Conservation (phyloP, 805 yeast species). For the Candida koratica region DNA sequence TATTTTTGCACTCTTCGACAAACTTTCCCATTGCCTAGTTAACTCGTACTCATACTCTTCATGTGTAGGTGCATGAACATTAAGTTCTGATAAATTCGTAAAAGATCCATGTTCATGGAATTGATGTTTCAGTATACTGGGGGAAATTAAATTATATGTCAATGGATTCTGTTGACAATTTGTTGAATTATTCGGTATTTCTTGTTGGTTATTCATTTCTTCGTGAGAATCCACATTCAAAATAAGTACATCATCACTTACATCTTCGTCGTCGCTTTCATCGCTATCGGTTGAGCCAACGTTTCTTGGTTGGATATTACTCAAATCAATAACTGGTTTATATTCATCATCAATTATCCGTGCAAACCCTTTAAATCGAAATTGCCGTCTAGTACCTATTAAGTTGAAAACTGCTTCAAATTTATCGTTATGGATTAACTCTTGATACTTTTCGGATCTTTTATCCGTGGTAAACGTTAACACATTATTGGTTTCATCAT, state of each 20-base stretch:
- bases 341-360: constrained; percentile 36
- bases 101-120: constrained; percentile 21
- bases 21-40: constrained; percentile 54
- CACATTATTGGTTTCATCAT: constrained; percentile 62
- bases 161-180: constrained; percentile 17
- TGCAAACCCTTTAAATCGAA: constrained; percentile 67
- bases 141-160: constrained; percentile 25
- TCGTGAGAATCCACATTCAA: constrained; percentile 1
- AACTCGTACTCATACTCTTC: constrained; percentile 70
- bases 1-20: constrained; percentile 58
- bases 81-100: constrained; percentile 26
- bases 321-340: constrained; percentile 31
- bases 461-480: constrained; percentile 68
- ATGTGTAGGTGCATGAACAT: constrained; percentile 43
- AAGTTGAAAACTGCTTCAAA: constrained; percentile 80
- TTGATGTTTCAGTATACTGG: constrained; percentile 10
- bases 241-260: background rate
- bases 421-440: constrained; percentile 47
- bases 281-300: constrained; percentile 11
- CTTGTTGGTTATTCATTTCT: constrained; percentile 1
- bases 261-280: constrained; percentile 2
- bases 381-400: constrained; percentile 58
- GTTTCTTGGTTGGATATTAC: constrained; percentile 26
- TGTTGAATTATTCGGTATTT: constrained; percentile 1
- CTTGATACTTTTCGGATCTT: constrained; percentile 60